Evolutionary conservation across 352 stramenopile species (phyloP).

Genomic region (Phytophthora foliorum): DNA sequence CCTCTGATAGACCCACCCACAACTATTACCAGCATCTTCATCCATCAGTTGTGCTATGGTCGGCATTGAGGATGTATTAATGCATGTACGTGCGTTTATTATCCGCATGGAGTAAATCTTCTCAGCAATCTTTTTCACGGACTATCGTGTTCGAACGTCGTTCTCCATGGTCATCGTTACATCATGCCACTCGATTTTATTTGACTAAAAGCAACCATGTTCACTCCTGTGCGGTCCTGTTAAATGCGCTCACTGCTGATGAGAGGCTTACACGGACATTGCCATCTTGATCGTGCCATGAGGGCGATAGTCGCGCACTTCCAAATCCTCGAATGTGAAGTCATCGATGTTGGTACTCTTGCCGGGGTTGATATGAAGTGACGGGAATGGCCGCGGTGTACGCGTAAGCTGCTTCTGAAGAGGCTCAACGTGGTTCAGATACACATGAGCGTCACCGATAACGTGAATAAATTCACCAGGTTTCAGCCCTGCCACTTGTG

Average conservation of each 20-base stretch:
- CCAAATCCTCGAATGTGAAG: constrained; percentile 98
- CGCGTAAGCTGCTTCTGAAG: constrained; percentile 96
- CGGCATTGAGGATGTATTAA: too few relatives aligned
- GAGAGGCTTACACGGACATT: constrained; percentile 93
- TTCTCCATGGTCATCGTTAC: too few relatives aligned
- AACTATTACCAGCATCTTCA: too few relatives aligned
- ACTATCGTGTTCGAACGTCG: too few relatives aligned
- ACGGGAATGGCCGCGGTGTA: constrained; percentile 95
- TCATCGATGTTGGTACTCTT: constrained; percentile 95
- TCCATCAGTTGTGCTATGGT: too few relatives aligned
- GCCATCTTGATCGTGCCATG: constrained; percentile 99
- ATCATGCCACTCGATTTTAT: too few relatives aligned
- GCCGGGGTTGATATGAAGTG: constrained; percentile 88
- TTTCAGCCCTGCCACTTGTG: constrained; percentile 94
- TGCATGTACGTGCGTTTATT: too few relatives aligned
- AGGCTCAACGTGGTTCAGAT: constrained; percentile 99
- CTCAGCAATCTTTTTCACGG: too few relatives aligned
- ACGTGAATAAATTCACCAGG: constrained; percentile 99
- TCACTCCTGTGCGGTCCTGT: neutral
- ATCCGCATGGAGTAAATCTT: too few relatives aligned
- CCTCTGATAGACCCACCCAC: too few relatives aligned
- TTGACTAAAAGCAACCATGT: too few relatives aligned
- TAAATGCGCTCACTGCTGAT: neutral
- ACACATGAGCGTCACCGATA: constrained; percentile 99
- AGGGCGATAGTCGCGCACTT: constrained; percentile 96